Evolutionary conservation across 345 rosid species (phyloP), one percentile per base, ranked within the genome.

Genomic region (Hibiscus trionum): DNA sequence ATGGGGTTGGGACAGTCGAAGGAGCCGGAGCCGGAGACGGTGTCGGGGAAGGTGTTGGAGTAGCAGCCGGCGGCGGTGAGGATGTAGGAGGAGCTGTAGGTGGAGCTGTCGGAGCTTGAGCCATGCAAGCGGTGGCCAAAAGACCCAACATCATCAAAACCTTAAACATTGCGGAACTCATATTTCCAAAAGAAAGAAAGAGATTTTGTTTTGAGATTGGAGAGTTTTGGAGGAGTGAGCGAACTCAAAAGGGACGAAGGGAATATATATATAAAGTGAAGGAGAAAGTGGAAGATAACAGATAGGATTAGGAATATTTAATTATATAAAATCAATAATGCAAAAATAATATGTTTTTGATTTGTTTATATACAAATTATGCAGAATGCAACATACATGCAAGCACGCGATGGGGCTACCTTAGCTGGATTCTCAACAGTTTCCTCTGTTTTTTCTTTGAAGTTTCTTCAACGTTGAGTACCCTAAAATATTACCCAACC

Each of bases 71-170:
- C 10, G 79, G 33, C 0, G 90, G 84, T 8, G 82, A 2, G 0
- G 84, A 76, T 3, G 75, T 53, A 1, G 62, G 70, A 58, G 61
- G 61, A 58, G 61, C 15, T 2, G 61, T 24, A 1, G 81, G 83
- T 0, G 87, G 14, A 16, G 77, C 12, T 27, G 67, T 52, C 6
- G 90, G 87, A 14, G 96, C 86, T 72, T 90, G 98, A n/a, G 93
- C 87, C 77, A 83, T 50, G 81, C 90, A 88, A 0, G 96, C 84
- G 9, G 87, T 84, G 57, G 87, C 90, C 79, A 92, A 74, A 69
- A 92, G 88, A 74, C 88, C 88, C 26, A 92, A 74, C 74, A 90
- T 70, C 72, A 90, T 52, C 73, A 90, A 66, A 33, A 81, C 84
- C 73, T 87, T 82, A n/a, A 84, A 37, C 70, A 82, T 73, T 37